A percentile compares a stretch with the other conserved stretches of the same genome.
Evolutionary conservation across 805 yeast genomes (phyloP).

Genomic region (Limtongia smithiae): DNA sequence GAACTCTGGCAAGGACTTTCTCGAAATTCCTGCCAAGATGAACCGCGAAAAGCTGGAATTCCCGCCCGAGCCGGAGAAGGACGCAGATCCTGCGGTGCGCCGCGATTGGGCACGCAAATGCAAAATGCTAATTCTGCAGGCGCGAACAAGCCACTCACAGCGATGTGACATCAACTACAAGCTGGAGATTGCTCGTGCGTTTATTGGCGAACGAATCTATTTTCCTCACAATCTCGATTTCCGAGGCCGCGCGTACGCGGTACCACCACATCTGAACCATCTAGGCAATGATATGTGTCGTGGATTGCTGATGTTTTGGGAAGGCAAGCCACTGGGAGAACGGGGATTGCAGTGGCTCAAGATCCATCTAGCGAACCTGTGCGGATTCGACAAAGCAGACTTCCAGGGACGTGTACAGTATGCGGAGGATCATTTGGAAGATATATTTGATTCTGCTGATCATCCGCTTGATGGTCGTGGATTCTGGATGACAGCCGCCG

Average conservation of each 20-base stretch:
- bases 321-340: constrained; percentile 52
- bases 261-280: constrained; percentile 61
- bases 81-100: constrained; percentile 68
- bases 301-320: constrained; percentile 57
- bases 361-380: constrained; percentile 58
- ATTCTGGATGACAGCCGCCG: constrained; percentile 59
- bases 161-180: constrained; percentile 94
- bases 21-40: constrained; percentile 62
- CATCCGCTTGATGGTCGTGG: constrained; percentile 45
- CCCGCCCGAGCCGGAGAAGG: constrained; percentile 57
- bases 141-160: constrained; percentile 69
- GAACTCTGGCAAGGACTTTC: constrained; percentile 76
- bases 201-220: constrained; percentile 58
- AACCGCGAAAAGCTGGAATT: constrained; percentile 43
- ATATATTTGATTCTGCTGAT: constrained; percentile 45
- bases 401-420: constrained; percentile 50
- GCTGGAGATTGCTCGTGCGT: constrained; percentile 91
- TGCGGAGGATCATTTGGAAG: constrained; percentile 47
- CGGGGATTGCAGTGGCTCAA: constrained; percentile 58
- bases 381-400: constrained; percentile 54
- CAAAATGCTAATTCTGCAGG: constrained; percentile 55
- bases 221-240: constrained; percentile 65
- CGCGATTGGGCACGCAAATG: constrained; percentile 65
- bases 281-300: constrained; percentile 60
- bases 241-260: constrained; percentile 63